phyloP scores from a whole-genome alignment of 2,329 filamentous ascomycete genomes.

The Thermoascus crustaceus region DNA sequence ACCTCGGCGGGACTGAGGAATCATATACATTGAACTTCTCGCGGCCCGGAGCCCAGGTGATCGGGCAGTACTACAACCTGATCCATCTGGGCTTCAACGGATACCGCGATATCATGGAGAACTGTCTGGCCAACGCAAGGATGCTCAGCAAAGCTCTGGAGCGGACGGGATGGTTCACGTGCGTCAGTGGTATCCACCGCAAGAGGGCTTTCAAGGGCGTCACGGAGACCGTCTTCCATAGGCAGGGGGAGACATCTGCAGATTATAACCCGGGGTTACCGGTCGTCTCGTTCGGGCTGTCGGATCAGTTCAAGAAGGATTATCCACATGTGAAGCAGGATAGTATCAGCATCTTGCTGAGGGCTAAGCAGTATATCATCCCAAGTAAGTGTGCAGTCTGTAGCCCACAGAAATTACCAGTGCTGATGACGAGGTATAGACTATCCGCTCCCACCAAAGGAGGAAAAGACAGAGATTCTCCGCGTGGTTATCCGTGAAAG shows the following conservation, averaged over 20 bases:
- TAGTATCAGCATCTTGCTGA: slow-evolving; percentile 52
- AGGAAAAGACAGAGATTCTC: slow-evolving; percentile 56
- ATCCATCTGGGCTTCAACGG: slow-evolving; percentile 61
- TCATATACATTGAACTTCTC: slow-evolving; percentile 67
- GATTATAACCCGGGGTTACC: slow-evolving; percentile 58
- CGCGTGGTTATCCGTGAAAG: slow-evolving; percentile 60
- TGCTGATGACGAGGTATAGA: slow-evolving; percentile 27
- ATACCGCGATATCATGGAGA: slow-evolving; percentile 56
- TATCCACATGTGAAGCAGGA: slow-evolving; percentile 59
- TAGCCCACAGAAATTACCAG: not conserved
- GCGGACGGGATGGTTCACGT: slow-evolving; percentile 58
- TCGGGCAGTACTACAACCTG: slow-evolving; percentile 66
- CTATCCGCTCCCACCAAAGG: slow-evolving; percentile 57
- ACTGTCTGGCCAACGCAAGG: slow-evolving; percentile 56
- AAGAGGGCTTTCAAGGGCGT: slow-evolving; percentile 42
- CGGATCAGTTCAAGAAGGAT: slow-evolving; percentile 52
- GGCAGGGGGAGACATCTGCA: slow-evolving; percentile 45
- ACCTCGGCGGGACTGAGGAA: slow-evolving; percentile 63
- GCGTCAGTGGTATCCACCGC: slow-evolving; percentile 58
- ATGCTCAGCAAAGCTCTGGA: slow-evolving; percentile 57
- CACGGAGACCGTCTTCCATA: slow-evolving; percentile 34
- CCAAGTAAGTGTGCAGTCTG: slow-evolving; percentile 41
- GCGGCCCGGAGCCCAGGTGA: slow-evolving; percentile 59
- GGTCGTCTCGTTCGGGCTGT: slow-evolving; percentile 59
- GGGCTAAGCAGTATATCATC: slow-evolving; percentile 62